phyloP scores from a whole-genome alignment of 768 basidiomycete genomes.

The Tricholomella constricta region DNA sequence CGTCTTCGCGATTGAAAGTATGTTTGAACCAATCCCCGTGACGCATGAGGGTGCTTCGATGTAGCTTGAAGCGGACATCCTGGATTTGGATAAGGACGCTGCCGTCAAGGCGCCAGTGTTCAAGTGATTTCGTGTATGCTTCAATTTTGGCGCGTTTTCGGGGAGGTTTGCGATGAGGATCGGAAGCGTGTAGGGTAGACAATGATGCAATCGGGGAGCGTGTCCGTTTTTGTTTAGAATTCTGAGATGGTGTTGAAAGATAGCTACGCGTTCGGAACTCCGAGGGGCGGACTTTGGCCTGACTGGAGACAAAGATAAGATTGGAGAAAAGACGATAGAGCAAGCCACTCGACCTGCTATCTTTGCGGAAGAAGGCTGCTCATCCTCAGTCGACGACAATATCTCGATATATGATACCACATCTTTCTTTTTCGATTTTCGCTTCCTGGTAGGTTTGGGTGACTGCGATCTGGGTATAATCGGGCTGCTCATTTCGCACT shows the following conservation, averaged over 20 bases:
- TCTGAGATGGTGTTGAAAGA: not conserved
- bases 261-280: too few species aligned
- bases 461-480: too few species aligned
- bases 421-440: too few species aligned
- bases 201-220: not conserved
- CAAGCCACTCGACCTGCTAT: not conserved
- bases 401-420: too few species aligned
- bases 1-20: slow-evolving; percentile 9
- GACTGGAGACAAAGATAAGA: not conserved
- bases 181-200: not conserved
- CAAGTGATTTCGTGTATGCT: slow-evolving; percentile 6
- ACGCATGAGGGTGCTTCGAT: slow-evolving; percentile 18
- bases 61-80: slow-evolving; percentile 14
- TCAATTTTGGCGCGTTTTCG: not conserved
- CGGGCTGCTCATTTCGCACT: too few species aligned
- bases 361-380: not conserved
- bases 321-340: not conserved
- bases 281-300: not conserved
- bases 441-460: too few species aligned
- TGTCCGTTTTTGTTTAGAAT: not conserved
- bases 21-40: slow-evolving; percentile 19
- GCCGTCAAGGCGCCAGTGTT: slow-evolving; percentile 20
- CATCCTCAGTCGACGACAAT: not conserved
- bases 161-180: not conserved
- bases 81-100: slow-evolving; percentile 15